phyloP scores from a whole-genome alignment of 148 eudicot species.

The Vaccinium myrtillus region DNA sequence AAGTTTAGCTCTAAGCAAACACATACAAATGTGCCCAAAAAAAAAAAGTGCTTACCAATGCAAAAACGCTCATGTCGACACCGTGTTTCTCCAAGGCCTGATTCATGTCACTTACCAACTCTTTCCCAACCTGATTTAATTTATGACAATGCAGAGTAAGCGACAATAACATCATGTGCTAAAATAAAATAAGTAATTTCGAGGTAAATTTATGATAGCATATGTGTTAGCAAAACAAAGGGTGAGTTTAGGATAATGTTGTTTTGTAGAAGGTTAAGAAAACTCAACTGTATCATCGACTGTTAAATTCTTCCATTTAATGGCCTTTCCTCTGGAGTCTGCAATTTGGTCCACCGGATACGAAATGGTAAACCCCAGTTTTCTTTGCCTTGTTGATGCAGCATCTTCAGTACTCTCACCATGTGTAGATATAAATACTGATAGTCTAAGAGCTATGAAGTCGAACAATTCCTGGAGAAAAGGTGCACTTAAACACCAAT shows the following conservation, averaged over 20 bases:
- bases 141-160: not conserved
- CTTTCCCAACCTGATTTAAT: slow-evolving; percentile 35
- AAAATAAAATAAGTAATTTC: not conserved
- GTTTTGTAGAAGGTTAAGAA: not conserved
- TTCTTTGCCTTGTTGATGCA: slow-evolving; percentile 15
- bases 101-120: slow-evolving; percentile 37
- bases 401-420: slow-evolving; percentile 8
- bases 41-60: slow-evolving; percentile 29
- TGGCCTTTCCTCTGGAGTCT: slow-evolving; percentile 21
- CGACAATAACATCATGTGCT: not conserved
- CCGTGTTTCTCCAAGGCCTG: slow-evolving; percentile 45
- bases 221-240: too few species aligned
- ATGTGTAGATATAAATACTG: slow-evolving; percentile 34
- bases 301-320: slow-evolving; percentile 40
- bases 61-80: slow-evolving; percentile 33
- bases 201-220: too few species aligned
- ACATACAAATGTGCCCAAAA: too few species aligned
- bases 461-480: slow-evolving; percentile 45
- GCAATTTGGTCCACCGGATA: slow-evolving; percentile 36
- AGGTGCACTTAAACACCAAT: not conserved
- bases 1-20: not conserved
- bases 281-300: slow-evolving; percentile 47
- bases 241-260: too few species aligned
- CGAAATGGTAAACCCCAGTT: slow-evolving; percentile 47
- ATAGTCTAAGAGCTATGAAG: slow-evolving; percentile 38